These are phyloP conservation scores for Waitea zeae DNA, from an alignment of 1,284 basidiomycete genomes.

Conservation along the genomic window DNA sequence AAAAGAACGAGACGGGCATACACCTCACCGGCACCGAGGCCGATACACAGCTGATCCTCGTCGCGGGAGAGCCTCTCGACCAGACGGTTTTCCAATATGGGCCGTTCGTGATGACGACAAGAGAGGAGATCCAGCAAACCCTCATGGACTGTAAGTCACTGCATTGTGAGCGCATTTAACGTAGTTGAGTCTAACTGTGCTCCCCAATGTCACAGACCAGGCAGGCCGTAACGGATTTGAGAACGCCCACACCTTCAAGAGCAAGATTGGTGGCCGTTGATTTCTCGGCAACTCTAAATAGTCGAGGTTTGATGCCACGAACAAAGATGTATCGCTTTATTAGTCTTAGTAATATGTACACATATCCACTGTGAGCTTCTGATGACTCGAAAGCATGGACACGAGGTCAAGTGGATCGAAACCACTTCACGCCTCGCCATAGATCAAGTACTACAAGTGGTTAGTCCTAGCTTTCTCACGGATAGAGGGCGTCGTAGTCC, in stretches of 20 bases:
- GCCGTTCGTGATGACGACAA: conserved; percentile 73
- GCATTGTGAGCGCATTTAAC: conserved; percentile 1
- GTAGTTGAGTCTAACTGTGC: conserved; percentile 1
- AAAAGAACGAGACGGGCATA: conserved; percentile 40
- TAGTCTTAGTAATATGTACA: no score
- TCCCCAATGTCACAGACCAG: conserved; percentile 30
- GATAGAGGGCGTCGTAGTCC: no score
- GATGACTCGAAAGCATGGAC: no score
- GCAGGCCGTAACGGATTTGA: conserved; percentile 78
- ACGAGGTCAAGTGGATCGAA: no score
- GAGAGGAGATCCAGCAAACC: conserved; percentile 70
- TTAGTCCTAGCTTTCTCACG: no score
- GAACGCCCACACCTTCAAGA: conserved; percentile 76
- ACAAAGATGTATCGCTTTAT: no score
- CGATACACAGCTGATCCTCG: conserved; percentile 57
- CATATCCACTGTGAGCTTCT: no score
- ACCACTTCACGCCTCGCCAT: no score
- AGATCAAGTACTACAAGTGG: no score
- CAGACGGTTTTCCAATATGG: conserved; percentile 82
- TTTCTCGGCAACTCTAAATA: no score
- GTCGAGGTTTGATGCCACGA: no score
- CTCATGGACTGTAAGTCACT: conserved; percentile 58
- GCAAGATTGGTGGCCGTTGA: conserved; percentile 46
- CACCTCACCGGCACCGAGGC: conserved; percentile 34
- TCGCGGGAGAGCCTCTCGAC: conserved; percentile 79